A percentile compares a stretch with the other conserved stretches of the same genome.
Conservation (phyloP, 345 rosid genomes). For the Rubroshorea leprosula region DNA sequence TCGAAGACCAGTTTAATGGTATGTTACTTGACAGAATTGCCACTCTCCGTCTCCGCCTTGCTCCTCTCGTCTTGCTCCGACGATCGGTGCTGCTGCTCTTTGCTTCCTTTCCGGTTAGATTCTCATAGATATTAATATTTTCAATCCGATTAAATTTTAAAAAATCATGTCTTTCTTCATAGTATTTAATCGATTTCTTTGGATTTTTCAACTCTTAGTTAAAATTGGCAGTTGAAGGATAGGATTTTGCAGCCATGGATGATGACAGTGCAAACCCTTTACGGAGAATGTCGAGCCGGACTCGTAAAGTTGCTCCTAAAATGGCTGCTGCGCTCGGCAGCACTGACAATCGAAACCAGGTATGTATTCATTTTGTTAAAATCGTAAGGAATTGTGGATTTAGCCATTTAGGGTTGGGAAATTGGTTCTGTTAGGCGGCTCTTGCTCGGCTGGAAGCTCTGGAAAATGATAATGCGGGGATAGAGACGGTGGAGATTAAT, state of each 20-base stretch:
- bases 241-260: conserved; percentile 41
- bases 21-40: no score
- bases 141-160: no score
- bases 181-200: background rate
- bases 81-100: no score
- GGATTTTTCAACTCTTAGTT: background rate
- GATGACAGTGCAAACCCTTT: conserved; percentile 60
- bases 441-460: conserved; percentile 87
- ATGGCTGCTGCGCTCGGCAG: conserved; percentile 96
- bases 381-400: background rate
- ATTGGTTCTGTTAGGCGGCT: conserved; percentile 46
- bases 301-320: conserved; percentile 77
- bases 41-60: conserved; percentile 4
- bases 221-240: background rate
- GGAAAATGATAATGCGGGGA: conserved; percentile 78
- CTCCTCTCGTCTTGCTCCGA: background rate
- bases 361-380: conserved; percentile 16
- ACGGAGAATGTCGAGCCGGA: conserved; percentile 79
- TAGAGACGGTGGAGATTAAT: conserved; percentile 53
- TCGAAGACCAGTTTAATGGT: no score
- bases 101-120: background rate
- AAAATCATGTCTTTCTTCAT: background rate
- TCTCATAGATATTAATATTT: background rate
- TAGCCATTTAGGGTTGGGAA: background rate
- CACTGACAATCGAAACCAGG: conserved; percentile 87